These are phyloP conservation scores for Eragrostis nindensis DNA, from an alignment of 176 grass and related monocot genomes.

Conservation along the genomic window DNA sequence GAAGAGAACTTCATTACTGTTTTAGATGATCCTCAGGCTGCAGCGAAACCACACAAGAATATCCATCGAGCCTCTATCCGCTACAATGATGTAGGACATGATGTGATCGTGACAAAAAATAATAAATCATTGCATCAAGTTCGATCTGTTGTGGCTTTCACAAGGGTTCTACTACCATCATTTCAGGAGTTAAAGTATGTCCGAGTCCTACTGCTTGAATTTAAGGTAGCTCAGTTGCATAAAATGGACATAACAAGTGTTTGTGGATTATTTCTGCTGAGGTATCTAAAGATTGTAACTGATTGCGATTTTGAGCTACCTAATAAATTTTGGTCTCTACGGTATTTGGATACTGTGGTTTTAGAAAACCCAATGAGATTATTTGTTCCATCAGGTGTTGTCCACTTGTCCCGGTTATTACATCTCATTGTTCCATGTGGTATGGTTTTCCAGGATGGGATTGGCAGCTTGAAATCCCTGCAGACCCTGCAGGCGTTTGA, in stretches of 20 bases:
- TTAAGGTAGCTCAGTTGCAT: background rate
- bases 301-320: background rate
- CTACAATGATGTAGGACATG: background rate
- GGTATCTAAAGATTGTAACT: background rate
- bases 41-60: background rate
- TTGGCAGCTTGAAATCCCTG: slow-evolving; percentile 18
- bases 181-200: background rate
- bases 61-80: slow-evolving; percentile 4
- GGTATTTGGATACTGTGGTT: slow-evolving; percentile 1
- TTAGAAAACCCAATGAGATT: background rate
- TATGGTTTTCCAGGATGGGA: background rate
- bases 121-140: background rate
- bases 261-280: slow-evolving; percentile 8
- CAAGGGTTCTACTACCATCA: too few relatives aligned
- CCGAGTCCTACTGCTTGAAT: slow-evolving; percentile 5
- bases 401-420: background rate
- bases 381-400: slow-evolving; percentile 10
- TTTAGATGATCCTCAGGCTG: background rate
- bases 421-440: background rate
- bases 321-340: background rate
- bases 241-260: background rate
- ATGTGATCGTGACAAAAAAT: background rate
- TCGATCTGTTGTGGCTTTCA: background rate
- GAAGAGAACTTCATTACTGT: slow-evolving; percentile 55
- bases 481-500: background rate